phyloP scores from a whole-genome alignment of 352 stramenopile genomes.

The Aphanomyces stellatus region DNA sequence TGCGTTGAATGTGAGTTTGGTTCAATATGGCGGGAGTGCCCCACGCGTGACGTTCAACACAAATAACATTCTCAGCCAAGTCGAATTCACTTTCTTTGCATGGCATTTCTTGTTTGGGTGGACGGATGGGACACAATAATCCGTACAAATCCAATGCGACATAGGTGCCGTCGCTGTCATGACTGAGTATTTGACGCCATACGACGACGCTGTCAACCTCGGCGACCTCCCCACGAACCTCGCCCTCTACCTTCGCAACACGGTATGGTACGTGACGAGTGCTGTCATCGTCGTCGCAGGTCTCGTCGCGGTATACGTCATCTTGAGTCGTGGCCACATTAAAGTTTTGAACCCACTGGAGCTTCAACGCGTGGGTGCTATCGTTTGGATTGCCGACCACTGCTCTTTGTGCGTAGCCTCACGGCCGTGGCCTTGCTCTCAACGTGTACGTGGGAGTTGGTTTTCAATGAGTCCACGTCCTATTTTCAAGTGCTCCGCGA shows the following conservation, averaged over 20 bases:
- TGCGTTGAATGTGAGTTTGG: neutral
- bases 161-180: neutral
- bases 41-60: neutral
- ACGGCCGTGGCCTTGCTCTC: neutral
- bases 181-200: neutral
- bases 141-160: neutral
- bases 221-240: neutral
- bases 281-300: neutral
- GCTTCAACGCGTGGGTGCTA: neutral
- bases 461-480: neutral
- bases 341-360: neutral
- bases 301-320: neutral
- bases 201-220: neutral
- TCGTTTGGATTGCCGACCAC: constrained; percentile 6
- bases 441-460: neutral
- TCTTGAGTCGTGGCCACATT: neutral
- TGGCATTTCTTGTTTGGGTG: neutral
- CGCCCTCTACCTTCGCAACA: neutral
- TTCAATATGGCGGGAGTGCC: neutral
- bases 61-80: neutral
- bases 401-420: neutral
- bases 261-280: constrained; percentile 1
- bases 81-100: neutral
- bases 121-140: neutral
- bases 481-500: neutral